Evolutionary conservation across 495 filamentous ascomycete species (phyloP).

Genomic region (Talaromyces liani): DNA sequence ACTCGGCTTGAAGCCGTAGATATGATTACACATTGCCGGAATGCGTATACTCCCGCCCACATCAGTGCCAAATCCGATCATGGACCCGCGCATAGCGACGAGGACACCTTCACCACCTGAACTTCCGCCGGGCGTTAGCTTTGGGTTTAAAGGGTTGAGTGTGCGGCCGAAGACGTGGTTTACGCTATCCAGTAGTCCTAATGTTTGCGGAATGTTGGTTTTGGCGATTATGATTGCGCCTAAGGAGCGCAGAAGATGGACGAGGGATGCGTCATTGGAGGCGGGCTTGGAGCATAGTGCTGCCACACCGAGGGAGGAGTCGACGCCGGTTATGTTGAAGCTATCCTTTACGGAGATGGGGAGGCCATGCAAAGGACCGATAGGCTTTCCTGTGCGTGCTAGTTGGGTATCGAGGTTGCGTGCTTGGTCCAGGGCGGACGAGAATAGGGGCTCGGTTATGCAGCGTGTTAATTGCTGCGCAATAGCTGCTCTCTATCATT

Average conservation of each 20-base stretch:
- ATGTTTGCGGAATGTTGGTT: constrained; percentile 50
- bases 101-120: constrained; percentile 62
- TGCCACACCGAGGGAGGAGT: constrained; percentile 24
- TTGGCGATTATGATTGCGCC: constrained; percentile 55
- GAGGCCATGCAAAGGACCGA: constrained; percentile 59
- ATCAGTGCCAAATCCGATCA: constrained; percentile 62
- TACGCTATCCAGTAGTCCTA: constrained; percentile 29
- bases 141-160: constrained; percentile 48
- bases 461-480: constrained; percentile 35
- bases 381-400: constrained; percentile 27
- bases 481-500: neutral
- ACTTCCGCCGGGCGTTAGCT: constrained; percentile 52
- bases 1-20: constrained; percentile 61
- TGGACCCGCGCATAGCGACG: constrained; percentile 49
- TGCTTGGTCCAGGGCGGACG: constrained; percentile 33
- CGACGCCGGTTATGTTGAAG: constrained; percentile 48
- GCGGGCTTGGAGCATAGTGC: neutral
- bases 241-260: constrained; percentile 19
- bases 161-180: constrained; percentile 43
- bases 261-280: neutral
- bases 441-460: constrained; percentile 58
- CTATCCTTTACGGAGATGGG: constrained; percentile 52
- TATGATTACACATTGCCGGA: constrained; percentile 56
- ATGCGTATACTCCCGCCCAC: constrained; percentile 59
- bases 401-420: constrained; percentile 34